phyloP scores from a whole-genome alignment of 1,284 basidiomycete species.

The Ganoderma resinaceum region DNA sequence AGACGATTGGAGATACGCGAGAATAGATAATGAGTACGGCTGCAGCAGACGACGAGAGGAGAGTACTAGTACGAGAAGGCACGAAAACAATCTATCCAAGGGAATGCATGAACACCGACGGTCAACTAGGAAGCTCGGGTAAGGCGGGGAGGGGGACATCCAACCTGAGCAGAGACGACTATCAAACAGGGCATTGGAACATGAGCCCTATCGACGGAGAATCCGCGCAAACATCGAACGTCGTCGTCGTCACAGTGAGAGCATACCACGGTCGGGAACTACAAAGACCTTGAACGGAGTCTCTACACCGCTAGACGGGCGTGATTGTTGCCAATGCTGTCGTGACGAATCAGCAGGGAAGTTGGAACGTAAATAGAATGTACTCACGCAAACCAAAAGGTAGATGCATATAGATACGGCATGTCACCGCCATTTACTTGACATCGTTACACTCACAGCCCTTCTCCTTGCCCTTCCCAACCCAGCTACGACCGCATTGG shows the following conservation, averaged over 20 bases:
- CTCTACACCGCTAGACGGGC: slow-evolving; percentile 41
- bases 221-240: slow-evolving; percentile 21
- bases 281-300: slow-evolving; percentile 27
- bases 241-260: slow-evolving; percentile 40
- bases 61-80: slow-evolving; percentile 4
- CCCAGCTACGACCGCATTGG: slow-evolving; percentile 72
- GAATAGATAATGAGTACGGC: slow-evolving; percentile 11
- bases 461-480: slow-evolving; percentile 61
- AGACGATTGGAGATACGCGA: not conserved
- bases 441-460: slow-evolving; percentile 71
- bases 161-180: slow-evolving; percentile 12
- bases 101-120: slow-evolving; percentile 20
- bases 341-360: slow-evolving; percentile 2
- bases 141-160: slow-evolving; percentile 23
- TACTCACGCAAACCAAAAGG: slow-evolving; percentile 40
- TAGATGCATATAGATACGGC: slow-evolving; percentile 15
- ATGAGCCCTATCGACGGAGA: slow-evolving; percentile 18
- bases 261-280: slow-evolving; percentile 30
- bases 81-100: not conserved
- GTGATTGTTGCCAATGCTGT: slow-evolving; percentile 41
- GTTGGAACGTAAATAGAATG: slow-evolving; percentile 1
- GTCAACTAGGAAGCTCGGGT: slow-evolving; percentile 24
- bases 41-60: slow-evolving; percentile 6
- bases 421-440: slow-evolving; percentile 53
- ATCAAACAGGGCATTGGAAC: slow-evolving; percentile 15